These are phyloP conservation scores for Metschnikowia henanensis DNA, from an alignment of 805 yeast species.

Conservation along the genomic window DNA sequence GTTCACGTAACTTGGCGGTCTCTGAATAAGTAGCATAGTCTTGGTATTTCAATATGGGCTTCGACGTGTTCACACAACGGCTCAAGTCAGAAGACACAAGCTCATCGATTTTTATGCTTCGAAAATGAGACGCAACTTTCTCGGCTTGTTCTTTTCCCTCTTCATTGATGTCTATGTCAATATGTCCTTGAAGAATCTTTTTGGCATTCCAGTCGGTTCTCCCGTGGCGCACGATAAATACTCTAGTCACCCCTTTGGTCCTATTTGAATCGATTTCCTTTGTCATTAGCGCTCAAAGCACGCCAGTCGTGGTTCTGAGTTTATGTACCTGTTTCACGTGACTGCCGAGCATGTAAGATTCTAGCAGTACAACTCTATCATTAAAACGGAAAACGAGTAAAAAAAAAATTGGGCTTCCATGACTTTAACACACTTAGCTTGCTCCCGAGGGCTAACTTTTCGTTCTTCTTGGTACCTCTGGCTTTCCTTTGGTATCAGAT, in stretches of 20 bases:
- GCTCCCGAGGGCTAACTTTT: too few species aligned
- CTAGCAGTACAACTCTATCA: too few species aligned
- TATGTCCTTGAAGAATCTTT: constrained; percentile 79
- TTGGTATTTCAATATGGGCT: constrained; percentile 37
- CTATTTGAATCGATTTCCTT: constrained; percentile 27
- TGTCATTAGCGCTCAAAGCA: constrained; percentile 17
- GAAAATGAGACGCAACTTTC: constrained; percentile 48
- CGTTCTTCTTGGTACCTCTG: too few species aligned
- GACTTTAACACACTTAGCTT: too few species aligned
- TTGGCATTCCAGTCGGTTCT: constrained; percentile 73
- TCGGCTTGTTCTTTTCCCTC: constrained; percentile 63
- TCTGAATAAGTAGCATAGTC: constrained; percentile 25
- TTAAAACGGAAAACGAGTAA: too few species aligned
- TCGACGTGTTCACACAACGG: constrained; percentile 62
- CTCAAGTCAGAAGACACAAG: constrained; percentile 52
- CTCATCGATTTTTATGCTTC: constrained; percentile 42
- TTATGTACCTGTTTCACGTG: constrained; percentile 5
- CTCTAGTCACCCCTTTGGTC: constrained; percentile 39
- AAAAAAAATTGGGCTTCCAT: too few species aligned
- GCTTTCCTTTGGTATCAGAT: too few species aligned
- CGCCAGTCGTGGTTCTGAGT: neutral
- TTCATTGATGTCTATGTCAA: constrained; percentile 61
- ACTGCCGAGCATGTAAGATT: neutral
- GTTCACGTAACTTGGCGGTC: constrained; percentile 53
- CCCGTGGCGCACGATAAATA: constrained; percentile 79